A percentile compares a stretch with the other conserved stretches of the same genome.
Evolutionary conservation across 495 filamentous ascomycete species (phyloP).

Genomic region (Pseudevernia furfuracea): DNA sequence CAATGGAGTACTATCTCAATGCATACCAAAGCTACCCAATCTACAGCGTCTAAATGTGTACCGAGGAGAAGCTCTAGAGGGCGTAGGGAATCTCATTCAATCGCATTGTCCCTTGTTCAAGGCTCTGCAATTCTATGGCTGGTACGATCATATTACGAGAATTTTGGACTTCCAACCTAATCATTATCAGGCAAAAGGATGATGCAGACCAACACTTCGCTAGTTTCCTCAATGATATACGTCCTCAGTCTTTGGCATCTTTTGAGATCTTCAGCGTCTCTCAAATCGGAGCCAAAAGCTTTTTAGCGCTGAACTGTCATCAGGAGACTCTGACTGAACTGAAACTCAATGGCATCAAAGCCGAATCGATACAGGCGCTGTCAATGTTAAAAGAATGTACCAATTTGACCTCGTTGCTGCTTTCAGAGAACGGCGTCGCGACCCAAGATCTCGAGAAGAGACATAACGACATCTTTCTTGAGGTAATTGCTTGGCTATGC

Average conservation of each 20-base stretch:
- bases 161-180: neutral
- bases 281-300: conserved; percentile 45
- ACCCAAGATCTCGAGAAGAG: conserved; percentile 36
- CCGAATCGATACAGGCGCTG: conserved; percentile 41
- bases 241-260: conserved; percentile 48
- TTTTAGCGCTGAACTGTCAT: conserved; percentile 53
- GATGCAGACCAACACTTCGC: conserved; percentile 48
- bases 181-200: conserved; percentile 26
- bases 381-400: conserved; percentile 45
- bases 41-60: conserved; percentile 47
- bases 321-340: conserved; percentile 48
- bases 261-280: conserved; percentile 51
- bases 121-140: conserved; percentile 49
- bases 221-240: conserved; percentile 49
- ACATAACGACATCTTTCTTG: conserved; percentile 42
- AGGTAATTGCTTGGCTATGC: conserved; percentile 44
- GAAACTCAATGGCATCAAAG: conserved; percentile 43
- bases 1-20: conserved; percentile 32
- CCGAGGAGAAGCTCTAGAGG: conserved; percentile 50
- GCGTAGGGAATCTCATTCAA: conserved; percentile 45
- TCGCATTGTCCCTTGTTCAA: conserved; percentile 54
- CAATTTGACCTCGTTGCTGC: conserved; percentile 42
- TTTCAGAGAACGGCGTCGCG: conserved; percentile 39
- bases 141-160: conserved; percentile 29
- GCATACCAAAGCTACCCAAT: conserved; percentile 39